Evolutionary conservation across 2,329 filamentous ascomycete genomes (phyloP).

Genomic region (Cladorrhinum sp.): DNA sequence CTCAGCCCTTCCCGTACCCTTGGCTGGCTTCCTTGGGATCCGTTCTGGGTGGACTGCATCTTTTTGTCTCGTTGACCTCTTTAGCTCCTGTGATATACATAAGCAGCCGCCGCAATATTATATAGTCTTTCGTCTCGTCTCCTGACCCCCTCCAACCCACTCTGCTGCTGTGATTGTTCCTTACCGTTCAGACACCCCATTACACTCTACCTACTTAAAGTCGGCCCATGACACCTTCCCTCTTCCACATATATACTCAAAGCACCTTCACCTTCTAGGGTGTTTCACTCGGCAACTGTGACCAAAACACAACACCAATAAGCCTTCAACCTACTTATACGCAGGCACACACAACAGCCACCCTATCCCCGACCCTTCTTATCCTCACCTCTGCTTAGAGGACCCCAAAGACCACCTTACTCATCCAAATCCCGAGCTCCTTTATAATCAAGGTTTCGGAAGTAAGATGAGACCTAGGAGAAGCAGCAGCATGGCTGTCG

Average conservation of each 20-base stretch:
- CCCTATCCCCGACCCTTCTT: not conserved
- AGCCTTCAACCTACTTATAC: not conserved
- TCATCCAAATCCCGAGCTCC: not conserved
- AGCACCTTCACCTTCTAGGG: not conserved
- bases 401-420: not conserved
- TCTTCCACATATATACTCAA: not conserved
- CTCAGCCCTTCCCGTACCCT: conserved; percentile 27
- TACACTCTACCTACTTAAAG: not conserved
- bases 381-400: not conserved
- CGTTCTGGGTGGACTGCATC: conserved; percentile 18
- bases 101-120: conserved; percentile 9
- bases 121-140: conserved; percentile 16
- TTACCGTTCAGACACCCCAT: conserved; percentile 14
- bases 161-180: not conserved
- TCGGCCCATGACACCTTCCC: not conserved
- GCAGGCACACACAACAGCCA: not conserved
- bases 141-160: not conserved
- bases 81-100: conserved; percentile 12
- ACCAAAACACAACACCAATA: not conserved
- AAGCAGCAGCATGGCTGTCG: conserved; percentile 16
- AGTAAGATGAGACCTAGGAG: conserved; percentile 20
- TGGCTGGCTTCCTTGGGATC: conserved; percentile 20
- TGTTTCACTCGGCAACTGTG: not conserved
- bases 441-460: not conserved
- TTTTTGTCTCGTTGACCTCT: conserved; percentile 1